Percentiles rank a stretch among this genome's conserved stretches.
phyloP scores from a whole-genome alignment of 2,329 filamentous ascomycete species.

The Hypoxylon sp. region DNA sequence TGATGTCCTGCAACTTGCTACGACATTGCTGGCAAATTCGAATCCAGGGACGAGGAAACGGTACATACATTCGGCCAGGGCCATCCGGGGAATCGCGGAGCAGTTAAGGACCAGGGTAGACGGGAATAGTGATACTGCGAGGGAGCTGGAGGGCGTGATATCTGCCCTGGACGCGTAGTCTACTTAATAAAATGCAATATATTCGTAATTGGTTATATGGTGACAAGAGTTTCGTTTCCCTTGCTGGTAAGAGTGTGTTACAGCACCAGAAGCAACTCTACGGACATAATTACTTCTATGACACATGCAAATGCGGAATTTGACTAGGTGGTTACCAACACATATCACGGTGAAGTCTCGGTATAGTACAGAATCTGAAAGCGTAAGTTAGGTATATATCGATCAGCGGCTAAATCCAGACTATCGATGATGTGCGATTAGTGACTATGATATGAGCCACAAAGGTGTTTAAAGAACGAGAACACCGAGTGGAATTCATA shows the following conservation, averaged over 20 bases:
- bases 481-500: not conserved
- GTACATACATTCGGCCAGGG: conserved; percentile 66
- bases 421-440: too few species aligned
- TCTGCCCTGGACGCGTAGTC: conserved; percentile 18
- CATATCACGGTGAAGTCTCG: too few species aligned
- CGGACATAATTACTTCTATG: not conserved
- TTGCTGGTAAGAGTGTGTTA: not conserved
- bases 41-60: conserved; percentile 63
- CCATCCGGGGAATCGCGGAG: conserved; percentile 64
- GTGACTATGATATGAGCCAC: too few species aligned
- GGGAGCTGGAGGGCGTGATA: conserved; percentile 35
- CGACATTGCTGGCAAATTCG: conserved; percentile 65
- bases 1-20: conserved; percentile 69
- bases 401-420: too few species aligned
- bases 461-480: not conserved
- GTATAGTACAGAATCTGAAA: too few species aligned
- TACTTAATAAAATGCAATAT: conserved; percentile 2
- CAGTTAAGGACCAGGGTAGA: conserved; percentile 55
- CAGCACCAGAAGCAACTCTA: not conserved
- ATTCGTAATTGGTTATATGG: not conserved
- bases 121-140: conserved; percentile 20
- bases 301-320: not conserved
- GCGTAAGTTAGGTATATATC: too few species aligned
- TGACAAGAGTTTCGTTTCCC: not conserved
- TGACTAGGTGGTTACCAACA: not conserved